A percentile compares a stretch with the other conserved stretches of the same genome.
Conservation (phyloP, 2,329 filamentous ascomycete genomes). For the Exophiala alcalophila region DNA sequence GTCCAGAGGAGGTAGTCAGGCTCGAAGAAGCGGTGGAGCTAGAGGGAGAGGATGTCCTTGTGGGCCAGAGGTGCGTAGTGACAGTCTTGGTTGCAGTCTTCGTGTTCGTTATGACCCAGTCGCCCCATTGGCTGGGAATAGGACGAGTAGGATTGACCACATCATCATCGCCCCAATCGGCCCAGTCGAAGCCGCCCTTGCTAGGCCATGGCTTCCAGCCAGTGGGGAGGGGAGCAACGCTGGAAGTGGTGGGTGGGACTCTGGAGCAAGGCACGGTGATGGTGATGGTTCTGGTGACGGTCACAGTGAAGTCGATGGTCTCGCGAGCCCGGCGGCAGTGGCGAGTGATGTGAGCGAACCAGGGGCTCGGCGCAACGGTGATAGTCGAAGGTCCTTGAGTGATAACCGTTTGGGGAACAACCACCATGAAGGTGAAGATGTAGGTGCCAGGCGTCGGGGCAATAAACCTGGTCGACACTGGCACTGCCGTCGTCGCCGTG, state of each 20-base stretch:
- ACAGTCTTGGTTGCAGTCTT: conserved; percentile 5
- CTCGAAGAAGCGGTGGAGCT: conserved; percentile 2
- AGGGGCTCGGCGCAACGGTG: conserved; percentile 25
- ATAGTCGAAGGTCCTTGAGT: conserved; percentile 13
- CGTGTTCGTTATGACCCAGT: conserved; percentile 12
- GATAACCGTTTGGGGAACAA: conserved; percentile 11
- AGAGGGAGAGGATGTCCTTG: not conserved
- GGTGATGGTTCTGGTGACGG: conserved; percentile 25
- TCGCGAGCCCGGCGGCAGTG: conserved; percentile 16
- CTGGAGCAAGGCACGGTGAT: conserved; percentile 16
- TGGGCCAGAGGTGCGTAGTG: not conserved
- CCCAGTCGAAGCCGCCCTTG: conserved; percentile 11
- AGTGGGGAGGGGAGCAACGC: conserved; percentile 16
- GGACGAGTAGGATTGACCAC: conserved; percentile 7
- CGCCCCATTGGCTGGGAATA: conserved; percentile 9
- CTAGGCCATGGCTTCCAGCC: conserved; percentile 9
- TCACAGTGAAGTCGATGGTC: conserved; percentile 24
- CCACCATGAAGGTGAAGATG: conserved; percentile 25
- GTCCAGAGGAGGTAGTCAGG: not conserved
- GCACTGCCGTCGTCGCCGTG: conserved; percentile 6
- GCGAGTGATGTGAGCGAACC: conserved; percentile 19
- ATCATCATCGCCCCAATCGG: conserved; percentile 19
- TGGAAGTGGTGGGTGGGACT: conserved; percentile 16
- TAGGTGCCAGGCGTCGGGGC: conserved; percentile 22
- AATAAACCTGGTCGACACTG: conserved; percentile 15